Conservation (phyloP, 106 monocot species). For the Dendrobium nobile region DNA sequence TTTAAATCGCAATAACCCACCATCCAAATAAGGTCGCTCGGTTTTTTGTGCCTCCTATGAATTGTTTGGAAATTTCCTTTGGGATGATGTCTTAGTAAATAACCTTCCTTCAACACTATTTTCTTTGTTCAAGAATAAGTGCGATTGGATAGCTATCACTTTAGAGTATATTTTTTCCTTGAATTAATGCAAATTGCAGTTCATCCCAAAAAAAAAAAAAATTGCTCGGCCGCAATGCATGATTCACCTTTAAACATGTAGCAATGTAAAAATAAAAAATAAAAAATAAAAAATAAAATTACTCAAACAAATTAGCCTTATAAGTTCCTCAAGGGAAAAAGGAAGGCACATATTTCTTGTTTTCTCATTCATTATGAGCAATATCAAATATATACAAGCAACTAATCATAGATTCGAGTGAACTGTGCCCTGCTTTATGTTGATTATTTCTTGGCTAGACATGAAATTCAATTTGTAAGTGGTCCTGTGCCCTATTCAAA, state of each 20-base stretch:
- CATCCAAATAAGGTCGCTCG: no score
- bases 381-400: not conserved
- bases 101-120: no score
- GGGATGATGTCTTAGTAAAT: no score
- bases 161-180: no score
- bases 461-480: not conserved
- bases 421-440: no score
- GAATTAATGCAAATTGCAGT: no score
- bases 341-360: not conserved
- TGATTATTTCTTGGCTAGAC: no score
- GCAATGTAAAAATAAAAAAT: not conserved
- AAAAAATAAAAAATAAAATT: not conserved
- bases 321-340: not conserved
- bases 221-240: not conserved
- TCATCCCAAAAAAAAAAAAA: no score
- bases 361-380: slow-evolving; percentile 1
- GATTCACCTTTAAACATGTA: not conserved
- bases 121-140: no score
- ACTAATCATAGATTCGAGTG: not conserved
- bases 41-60: no score
- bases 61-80: no score
- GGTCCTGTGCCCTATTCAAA: not conserved
- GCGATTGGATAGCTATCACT: no score
- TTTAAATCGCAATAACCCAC: not conserved
- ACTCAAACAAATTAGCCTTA: not conserved